phyloP scores from a whole-genome alignment of 306 rosid genomes.

The Casuarina equisetifolia region DNA sequence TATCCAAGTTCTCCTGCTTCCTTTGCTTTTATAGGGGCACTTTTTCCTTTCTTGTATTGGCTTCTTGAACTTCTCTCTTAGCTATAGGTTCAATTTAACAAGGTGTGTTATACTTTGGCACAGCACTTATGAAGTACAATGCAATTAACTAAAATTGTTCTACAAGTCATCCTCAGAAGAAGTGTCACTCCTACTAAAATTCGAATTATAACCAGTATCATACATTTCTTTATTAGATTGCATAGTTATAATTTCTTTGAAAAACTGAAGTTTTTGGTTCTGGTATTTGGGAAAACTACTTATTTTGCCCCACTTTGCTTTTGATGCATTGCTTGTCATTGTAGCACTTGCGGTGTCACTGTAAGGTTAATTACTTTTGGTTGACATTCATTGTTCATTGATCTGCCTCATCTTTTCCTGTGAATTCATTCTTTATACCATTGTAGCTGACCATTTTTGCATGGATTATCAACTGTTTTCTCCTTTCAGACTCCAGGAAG shows the following conservation, averaged over 20 bases:
- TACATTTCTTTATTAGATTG: not conserved
- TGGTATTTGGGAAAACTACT: not conserved
- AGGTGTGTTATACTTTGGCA: constrained; percentile 11
- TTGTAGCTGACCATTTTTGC: not conserved
- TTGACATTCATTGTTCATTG: constrained; percentile 13
- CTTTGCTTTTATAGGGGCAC: not conserved
- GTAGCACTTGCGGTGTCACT: constrained; percentile 18
- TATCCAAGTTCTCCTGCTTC: not conserved
- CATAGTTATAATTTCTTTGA: not conserved
- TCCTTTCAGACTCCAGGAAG: constrained; percentile 94
- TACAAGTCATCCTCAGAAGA: not conserved
- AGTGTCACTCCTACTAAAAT: not conserved
- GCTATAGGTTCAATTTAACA: not conserved
- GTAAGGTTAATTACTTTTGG: constrained; percentile 15
- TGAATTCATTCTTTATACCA: not conserved
- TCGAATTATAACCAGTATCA: no score
- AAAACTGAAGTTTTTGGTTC: not conserved
- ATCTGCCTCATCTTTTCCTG: not conserved
- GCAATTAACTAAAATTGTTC: not conserved
- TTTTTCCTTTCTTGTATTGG: not conserved
- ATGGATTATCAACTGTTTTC: constrained; percentile 27
- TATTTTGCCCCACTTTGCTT: not conserved
- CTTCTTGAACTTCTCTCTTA: not conserved
- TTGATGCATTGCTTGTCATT: not conserved
- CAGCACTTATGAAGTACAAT: constrained; percentile 4